Evolutionary conservation across 2,329 filamentous ascomycete genomes (phyloP).

Genomic region (Exophiala oligosperma): DNA sequence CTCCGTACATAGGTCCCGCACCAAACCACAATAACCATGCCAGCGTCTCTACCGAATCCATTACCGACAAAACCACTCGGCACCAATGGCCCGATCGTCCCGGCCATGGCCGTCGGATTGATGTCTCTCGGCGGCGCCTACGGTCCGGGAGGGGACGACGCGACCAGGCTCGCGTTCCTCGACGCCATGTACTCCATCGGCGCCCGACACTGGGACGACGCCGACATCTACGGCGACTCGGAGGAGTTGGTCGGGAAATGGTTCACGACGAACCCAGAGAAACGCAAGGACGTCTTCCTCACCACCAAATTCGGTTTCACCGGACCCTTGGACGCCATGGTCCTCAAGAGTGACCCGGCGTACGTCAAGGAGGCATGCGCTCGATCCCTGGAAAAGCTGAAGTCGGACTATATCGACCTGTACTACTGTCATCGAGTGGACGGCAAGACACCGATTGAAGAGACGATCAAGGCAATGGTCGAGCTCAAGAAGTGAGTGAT

Average conservation of each 20-base stretch:
- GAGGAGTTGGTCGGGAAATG: conserved; percentile 34
- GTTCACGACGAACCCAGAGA: conserved; percentile 20
- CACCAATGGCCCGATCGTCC: conserved; percentile 31
- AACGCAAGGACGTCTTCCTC: conserved; percentile 23
- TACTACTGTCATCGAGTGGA: conserved; percentile 49
- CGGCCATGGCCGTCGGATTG: conserved; percentile 30
- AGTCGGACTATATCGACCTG: conserved; percentile 42
- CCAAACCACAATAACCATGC: neutral
- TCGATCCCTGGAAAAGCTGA: conserved; percentile 38
- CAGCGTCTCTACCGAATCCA: conserved; percentile 2
- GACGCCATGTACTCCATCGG: conserved; percentile 29
- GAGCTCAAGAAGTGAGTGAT: conserved; percentile 46
- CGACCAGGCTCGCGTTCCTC: conserved; percentile 45
- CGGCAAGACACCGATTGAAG: conserved; percentile 44
- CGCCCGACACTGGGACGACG: conserved; percentile 31
- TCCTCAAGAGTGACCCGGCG: conserved; percentile 38
- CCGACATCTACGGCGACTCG: conserved; percentile 35
- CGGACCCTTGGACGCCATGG: neutral
- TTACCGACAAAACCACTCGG: conserved; percentile 31
- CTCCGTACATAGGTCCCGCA: too few species aligned
- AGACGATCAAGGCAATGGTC: conserved; percentile 45
- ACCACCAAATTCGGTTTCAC: conserved; percentile 20
- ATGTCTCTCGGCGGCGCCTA: conserved; percentile 41
- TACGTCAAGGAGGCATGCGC: conserved; percentile 39
- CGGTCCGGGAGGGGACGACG: conserved; percentile 44